Conservation (phyloP, 176 grass and related monocot genomes). For the Phoenix dactylifera region DNA sequence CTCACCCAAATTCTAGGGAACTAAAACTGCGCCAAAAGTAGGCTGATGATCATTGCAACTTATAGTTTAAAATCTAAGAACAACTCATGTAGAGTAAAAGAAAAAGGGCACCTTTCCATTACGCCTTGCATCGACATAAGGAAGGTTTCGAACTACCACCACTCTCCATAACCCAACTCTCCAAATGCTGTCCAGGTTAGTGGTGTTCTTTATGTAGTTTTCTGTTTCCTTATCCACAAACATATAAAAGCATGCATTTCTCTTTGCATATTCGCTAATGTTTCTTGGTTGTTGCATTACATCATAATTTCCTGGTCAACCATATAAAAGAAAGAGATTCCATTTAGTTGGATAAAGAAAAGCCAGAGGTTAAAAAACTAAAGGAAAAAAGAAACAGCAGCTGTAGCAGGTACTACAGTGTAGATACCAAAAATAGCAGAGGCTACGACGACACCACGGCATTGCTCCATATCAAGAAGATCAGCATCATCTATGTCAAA, state of each 20-base stretch:
- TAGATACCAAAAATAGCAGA: slow-evolving; percentile 97
- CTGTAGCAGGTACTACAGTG: too few species aligned
- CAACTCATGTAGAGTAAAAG: too few species aligned
- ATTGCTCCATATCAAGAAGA: slow-evolving; percentile 78
- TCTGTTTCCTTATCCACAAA: slow-evolving; percentile 26
- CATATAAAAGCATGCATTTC: slow-evolving; percentile 26
- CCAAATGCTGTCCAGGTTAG: neutral
- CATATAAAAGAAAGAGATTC: neutral
- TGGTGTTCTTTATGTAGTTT: slow-evolving; percentile 22
- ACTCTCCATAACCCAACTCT: slow-evolving; percentile 23
- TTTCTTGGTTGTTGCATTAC: slow-evolving; percentile 27
- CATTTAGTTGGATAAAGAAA: too few species aligned
- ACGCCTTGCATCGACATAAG: slow-evolving; percentile 19
- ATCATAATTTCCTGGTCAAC: slow-evolving; percentile 27
- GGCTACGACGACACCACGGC: slow-evolving; percentile 61
- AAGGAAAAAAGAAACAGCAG: too few species aligned
- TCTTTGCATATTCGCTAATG: slow-evolving; percentile 29
- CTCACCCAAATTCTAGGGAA: too few species aligned
- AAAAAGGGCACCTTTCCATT: slow-evolving; percentile 18
- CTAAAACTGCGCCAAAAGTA: too few species aligned
- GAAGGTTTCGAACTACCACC: slow-evolving; percentile 18
- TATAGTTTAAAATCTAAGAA: too few species aligned
- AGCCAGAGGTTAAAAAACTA: too few species aligned
- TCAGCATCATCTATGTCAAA: slow-evolving; percentile 90
- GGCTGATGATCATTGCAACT: too few species aligned